A percentile compares a stretch with the other conserved stretches of the same genome.
phyloP scores from a whole-genome alignment of 345 rosid genomes.

The Turritis glabra region DNA sequence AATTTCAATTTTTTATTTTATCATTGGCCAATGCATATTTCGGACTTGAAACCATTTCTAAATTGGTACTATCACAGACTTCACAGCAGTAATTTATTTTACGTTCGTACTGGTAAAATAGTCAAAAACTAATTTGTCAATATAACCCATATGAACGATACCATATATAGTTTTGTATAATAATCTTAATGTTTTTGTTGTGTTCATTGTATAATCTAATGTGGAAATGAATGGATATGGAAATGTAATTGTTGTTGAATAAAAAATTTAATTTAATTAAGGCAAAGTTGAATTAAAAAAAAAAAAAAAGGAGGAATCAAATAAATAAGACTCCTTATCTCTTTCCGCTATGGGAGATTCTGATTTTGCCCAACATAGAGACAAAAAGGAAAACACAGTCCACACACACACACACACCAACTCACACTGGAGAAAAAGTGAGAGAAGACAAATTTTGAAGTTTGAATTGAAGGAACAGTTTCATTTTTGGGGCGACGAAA shows the following conservation, averaged over 20 bases:
- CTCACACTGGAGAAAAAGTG: not conserved
- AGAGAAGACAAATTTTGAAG: slow-evolving; percentile 8
- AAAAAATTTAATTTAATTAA: not conserved
- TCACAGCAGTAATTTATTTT: not conserved
- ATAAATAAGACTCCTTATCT: slow-evolving; percentile 29
- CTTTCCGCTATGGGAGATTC: slow-evolving; percentile 29
- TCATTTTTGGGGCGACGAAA: not conserved
- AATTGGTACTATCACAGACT: too few species aligned
- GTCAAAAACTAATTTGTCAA: too few species aligned
- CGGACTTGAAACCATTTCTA: not conserved
- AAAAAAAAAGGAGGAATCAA: not conserved
- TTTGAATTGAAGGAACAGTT: slow-evolving; percentile 6
- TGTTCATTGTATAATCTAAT: not conserved
- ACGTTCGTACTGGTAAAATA: not conserved
- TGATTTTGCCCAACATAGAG: slow-evolving; percentile 28
- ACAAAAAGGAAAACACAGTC: slow-evolving; percentile 39
- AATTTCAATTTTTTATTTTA: too few species aligned
- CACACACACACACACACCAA: slow-evolving; percentile 26
- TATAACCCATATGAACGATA: too few species aligned
- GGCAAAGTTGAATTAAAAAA: not conserved
- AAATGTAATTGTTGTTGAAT: not conserved
- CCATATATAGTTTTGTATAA: too few species aligned
- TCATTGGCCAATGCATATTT: not conserved
- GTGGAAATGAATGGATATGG: not conserved
- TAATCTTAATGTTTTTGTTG: too few species aligned